Evolutionary conservation across 441 rosid species (phyloP).

Genomic region (Pelargonium cotyledonis): DNA sequence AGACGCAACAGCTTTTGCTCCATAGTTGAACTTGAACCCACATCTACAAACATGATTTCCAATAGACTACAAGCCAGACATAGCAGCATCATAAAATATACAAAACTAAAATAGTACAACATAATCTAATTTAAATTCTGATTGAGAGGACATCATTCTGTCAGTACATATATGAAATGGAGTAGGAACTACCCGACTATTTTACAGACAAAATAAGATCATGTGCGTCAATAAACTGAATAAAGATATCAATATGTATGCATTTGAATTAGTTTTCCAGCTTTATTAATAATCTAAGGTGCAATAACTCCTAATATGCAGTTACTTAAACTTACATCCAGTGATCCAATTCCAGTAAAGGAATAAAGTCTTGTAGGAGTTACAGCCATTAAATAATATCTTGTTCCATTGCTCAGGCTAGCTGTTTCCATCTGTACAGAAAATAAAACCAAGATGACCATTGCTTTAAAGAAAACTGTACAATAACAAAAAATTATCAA

Average conservation of each 20-base stretch:
- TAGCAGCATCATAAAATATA: not conserved
- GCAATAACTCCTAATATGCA: not conserved
- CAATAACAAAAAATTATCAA: conserved; percentile 1
- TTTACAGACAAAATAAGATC: not conserved
- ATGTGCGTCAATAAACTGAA: not conserved
- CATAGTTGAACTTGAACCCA: not conserved
- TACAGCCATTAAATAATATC: conserved; percentile 98
- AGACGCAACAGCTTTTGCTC: not conserved
- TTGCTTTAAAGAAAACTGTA: not conserved
- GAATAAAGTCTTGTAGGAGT: conserved; percentile 98
- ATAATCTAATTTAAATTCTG: not conserved
- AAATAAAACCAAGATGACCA: conserved; percentile 9
- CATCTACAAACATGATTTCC: conserved; percentile 4
- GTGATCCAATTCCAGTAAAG: conserved; percentile 84
- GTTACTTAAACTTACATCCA: conserved; percentile 55
- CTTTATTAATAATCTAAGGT: not conserved
- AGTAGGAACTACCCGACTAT: not conserved
- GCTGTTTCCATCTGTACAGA: conserved; percentile 86
- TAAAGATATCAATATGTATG: not conserved
- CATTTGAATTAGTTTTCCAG: not conserved
- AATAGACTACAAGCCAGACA: not conserved
- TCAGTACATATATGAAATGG: not conserved
- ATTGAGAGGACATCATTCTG: not conserved
- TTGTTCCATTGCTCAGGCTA: conserved; percentile 56
- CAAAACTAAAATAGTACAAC: not conserved